A percentile compares a stretch with the other conserved stretches of the same genome.
phyloP scores from a whole-genome alignment of 139 green algal genomes.

The Tetradesmus obliquus region DNA sequence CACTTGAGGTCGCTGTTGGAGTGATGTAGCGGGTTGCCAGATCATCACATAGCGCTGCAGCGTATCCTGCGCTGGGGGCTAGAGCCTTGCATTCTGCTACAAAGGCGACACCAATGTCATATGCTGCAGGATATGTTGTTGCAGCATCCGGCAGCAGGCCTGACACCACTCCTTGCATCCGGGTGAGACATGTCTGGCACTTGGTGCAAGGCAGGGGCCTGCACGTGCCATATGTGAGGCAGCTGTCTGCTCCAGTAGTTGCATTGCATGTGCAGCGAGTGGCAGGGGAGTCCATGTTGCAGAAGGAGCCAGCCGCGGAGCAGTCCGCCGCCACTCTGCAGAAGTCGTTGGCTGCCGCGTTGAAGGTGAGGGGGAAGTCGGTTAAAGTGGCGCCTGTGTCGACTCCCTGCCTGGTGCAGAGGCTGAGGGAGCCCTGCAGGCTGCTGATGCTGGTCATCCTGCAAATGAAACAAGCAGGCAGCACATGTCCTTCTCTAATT shows the following conservation, averaged over 20 bases:
- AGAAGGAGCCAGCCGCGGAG: not conserved
- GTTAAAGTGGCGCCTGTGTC: not conserved
- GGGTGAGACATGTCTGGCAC: not conserved
- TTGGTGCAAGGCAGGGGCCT: not conserved
- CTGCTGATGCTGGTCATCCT: not conserved
- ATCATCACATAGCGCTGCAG: not conserved
- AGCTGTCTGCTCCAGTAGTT: not conserved
- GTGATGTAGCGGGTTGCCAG: not conserved
- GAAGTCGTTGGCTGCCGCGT: not conserved
- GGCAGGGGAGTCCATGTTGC: not conserved
- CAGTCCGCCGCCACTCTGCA: not conserved
- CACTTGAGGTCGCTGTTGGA: not conserved
- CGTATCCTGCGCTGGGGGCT: not conserved
- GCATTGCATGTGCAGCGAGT: not conserved
- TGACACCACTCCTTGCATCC: not conserved
- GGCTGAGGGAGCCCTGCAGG: not conserved
- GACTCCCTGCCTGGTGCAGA: not conserved
- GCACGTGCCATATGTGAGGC: not conserved
- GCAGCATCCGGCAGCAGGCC: not conserved
- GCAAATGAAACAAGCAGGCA: not conserved
- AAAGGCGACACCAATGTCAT: not conserved
- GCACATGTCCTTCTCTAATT: not conserved
- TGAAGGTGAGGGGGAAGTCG: not conserved
- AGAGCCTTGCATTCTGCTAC: not conserved
- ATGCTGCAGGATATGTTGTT: not conserved